These are phyloP conservation scores for Acacia crassicarpa DNA, from an alignment of 306 rosid genomes.

Conservation along the genomic window DNA sequence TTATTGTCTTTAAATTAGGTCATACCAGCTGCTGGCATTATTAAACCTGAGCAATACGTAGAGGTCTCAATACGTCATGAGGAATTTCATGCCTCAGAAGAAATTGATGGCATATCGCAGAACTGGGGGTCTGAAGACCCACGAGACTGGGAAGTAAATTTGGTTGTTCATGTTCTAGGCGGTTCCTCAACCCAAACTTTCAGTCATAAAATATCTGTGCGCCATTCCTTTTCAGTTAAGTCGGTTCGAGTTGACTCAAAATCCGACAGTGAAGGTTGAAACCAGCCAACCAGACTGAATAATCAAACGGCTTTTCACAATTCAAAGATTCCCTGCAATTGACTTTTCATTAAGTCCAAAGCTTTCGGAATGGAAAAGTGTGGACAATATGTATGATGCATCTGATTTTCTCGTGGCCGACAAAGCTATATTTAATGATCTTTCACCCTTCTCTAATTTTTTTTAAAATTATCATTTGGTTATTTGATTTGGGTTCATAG, in stretches of 20 bases:
- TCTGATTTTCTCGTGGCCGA: background rate
- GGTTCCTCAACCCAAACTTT: conserved; percentile 53
- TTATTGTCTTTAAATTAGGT: conserved; percentile 48
- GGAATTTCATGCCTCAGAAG: conserved; percentile 63
- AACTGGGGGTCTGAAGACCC: conserved; percentile 90
- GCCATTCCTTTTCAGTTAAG: conserved; percentile 71
- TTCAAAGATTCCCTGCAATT: conserved; percentile 12
- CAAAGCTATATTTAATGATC: background rate
- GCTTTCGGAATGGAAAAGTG: conserved; percentile 21
- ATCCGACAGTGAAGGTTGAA: conserved; percentile 53
- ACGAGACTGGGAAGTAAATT: conserved; percentile 72
- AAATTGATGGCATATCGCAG: conserved; percentile 74
- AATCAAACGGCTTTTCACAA: conserved; percentile 32
- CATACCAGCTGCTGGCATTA: conserved; percentile 71
- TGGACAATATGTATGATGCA: background rate
- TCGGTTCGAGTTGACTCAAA: conserved; percentile 52
- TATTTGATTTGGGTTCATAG: no score
- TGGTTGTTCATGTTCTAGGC: conserved; percentile 67
- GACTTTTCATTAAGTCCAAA: conserved; percentile 25
- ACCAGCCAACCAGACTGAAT: conserved; percentile 40
- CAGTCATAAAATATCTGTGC: conserved; percentile 56
- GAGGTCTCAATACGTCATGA: conserved; percentile 80
- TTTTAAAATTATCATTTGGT: no score
- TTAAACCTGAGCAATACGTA: conserved; percentile 68
- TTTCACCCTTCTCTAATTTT: background rate